These are phyloP conservation scores for Pseudocohnilembus persalinus DNA, from an alignment of 169 alveolate genomes.

Conservation along the genomic window DNA sequence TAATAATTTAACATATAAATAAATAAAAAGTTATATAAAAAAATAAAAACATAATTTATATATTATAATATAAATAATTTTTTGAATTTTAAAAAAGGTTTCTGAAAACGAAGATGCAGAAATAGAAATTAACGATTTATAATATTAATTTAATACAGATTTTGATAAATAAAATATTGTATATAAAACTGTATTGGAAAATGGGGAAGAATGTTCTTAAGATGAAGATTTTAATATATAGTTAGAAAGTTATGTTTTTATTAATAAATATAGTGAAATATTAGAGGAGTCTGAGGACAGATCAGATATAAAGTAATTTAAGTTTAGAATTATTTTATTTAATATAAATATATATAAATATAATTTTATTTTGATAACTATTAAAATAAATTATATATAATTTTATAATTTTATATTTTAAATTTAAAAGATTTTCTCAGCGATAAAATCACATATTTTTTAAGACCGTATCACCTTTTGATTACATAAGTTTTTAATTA, in stretches of 20 bases:
- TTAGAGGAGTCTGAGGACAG: background rate
- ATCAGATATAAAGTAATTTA: background rate
- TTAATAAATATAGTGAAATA: too few relatives aligned
- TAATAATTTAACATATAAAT: background rate
- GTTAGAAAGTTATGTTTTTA: background rate
- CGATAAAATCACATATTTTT: conserved; percentile 11
- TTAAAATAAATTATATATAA: too few relatives aligned
- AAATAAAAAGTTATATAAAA: too few relatives aligned
- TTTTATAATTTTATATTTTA: too few relatives aligned
- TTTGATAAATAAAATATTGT: too few relatives aligned
- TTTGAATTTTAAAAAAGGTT: background rate
- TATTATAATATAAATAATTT: too few relatives aligned
- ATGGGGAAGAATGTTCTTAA: background rate
- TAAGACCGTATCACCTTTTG: conserved; percentile 2
- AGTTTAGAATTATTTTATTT: too few relatives aligned
- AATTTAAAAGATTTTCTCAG: background rate
- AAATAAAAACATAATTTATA: too few relatives aligned
- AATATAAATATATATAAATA: too few relatives aligned
- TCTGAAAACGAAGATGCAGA: background rate
- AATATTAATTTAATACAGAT: too few relatives aligned
- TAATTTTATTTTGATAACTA: too few relatives aligned
- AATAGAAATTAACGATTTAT: too few relatives aligned
- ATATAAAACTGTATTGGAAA: background rate
- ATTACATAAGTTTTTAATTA: background rate
- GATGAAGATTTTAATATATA: background rate